Conservation (phyloP, 176 grass and related monocot species). For the Eremochloa ophiuroides region DNA sequence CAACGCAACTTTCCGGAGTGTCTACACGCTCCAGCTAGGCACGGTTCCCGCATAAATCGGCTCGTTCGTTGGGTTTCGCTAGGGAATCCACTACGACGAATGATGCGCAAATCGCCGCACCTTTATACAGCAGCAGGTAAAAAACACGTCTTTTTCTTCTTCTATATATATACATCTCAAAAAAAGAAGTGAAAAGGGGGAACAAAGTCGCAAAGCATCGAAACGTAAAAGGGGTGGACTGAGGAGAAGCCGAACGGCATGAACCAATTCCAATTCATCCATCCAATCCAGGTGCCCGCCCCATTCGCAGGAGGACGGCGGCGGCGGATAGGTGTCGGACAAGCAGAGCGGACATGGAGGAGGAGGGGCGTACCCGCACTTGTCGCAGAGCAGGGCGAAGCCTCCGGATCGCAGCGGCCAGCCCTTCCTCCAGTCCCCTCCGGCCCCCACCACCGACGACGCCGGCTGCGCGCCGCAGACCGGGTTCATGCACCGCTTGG, state of each 20-base stretch:
- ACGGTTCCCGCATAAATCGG: slow-evolving; percentile 9
- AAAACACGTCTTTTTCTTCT: not conserved
- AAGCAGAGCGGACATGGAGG: not conserved
- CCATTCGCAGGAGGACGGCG: not conserved
- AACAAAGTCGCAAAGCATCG: not conserved
- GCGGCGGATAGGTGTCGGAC: not conserved
- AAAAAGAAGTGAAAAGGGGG: not conserved
- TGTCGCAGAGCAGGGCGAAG: slow-evolving; percentile 80
- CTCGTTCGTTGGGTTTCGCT: not conserved
- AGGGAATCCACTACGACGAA: not conserved
- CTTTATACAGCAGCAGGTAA: not conserved
- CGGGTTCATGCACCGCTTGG: slow-evolving; percentile 79
- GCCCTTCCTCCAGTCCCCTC: slow-evolving; percentile 84
- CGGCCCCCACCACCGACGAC: slow-evolving; percentile 17
- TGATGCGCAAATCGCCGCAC: not conserved
- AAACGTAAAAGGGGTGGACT: not conserved
- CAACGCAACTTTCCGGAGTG: slow-evolving; percentile 23
- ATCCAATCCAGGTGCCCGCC: not conserved
- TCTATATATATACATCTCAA: not conserved
- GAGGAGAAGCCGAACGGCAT: not conserved
- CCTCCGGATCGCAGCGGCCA: slow-evolving; percentile 86
- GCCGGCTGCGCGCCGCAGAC: slow-evolving; percentile 49
- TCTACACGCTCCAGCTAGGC: not conserved
- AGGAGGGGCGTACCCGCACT: slow-evolving; percentile 65
- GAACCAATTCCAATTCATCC: not conserved